phyloP scores from a whole-genome alignment of 106 monocot genomes.

The Dactylorhiza incarnata region DNA sequence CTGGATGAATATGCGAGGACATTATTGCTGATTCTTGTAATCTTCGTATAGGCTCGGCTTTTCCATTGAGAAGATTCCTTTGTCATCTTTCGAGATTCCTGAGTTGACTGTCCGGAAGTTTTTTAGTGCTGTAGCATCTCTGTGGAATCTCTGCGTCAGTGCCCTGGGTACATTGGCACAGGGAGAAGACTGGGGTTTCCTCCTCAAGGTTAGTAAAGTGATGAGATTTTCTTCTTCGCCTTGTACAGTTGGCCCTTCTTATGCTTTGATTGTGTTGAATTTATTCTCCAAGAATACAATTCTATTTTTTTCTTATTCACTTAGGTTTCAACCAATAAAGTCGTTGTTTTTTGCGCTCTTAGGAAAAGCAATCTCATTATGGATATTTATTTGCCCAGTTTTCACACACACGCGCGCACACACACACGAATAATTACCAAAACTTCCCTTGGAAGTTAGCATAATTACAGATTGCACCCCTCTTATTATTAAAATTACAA shows the following conservation, averaged over 20 bases:
- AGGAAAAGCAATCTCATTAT: too few relatives aligned
- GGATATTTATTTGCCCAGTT: too few relatives aligned
- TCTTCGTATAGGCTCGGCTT: constrained; percentile 50
- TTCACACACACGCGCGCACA: too few relatives aligned
- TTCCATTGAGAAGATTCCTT: constrained; percentile 39
- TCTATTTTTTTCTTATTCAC: background rate
- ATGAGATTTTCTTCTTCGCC: background rate
- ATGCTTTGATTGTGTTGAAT: background rate
- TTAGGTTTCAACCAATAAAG: background rate
- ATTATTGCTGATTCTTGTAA: background rate
- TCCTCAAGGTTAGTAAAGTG: constrained; percentile 54
- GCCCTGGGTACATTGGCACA: constrained; percentile 31
- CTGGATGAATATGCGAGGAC: background rate
- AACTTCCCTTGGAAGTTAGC: too few relatives aligned
- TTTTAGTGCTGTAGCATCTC: constrained; percentile 28
- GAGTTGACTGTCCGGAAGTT: constrained; percentile 30
- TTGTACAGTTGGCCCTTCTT: background rate
- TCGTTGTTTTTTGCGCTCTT: too few relatives aligned
- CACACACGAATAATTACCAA: too few relatives aligned
- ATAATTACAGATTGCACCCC: too few relatives aligned
- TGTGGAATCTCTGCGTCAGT: constrained; percentile 59
- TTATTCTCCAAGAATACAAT: background rate
- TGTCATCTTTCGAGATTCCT: constrained; percentile 58
- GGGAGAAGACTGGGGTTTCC: constrained; percentile 43
- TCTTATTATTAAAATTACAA: too few relatives aligned